A percentile compares a stretch with the other conserved stretches of the same genome.
Conservation (phyloP, 2,329 filamentous ascomycete species). For the Colletotrichum sp. region DNA sequence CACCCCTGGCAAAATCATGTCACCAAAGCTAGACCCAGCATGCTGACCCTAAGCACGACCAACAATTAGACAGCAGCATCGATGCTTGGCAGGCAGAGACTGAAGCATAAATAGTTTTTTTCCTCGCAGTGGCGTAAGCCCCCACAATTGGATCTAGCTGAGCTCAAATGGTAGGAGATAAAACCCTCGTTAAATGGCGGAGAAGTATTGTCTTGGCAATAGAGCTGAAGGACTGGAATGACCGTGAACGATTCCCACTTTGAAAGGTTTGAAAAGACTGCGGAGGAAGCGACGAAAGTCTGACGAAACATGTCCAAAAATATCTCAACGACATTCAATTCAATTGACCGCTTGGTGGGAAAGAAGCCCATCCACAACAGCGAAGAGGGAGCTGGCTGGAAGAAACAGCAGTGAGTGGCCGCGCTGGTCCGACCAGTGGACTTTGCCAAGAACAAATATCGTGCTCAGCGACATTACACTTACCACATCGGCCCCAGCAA, state of each 20-base stretch:
- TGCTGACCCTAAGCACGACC: not conserved
- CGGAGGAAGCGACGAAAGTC: not conserved
- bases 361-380: not conserved
- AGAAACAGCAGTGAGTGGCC: not conserved
- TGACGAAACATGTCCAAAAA: not conserved
- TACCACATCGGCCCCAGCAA: not conserved
- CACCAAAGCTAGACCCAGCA: not conserved
- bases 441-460: not conserved
- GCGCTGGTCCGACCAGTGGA: not conserved
- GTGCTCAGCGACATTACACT: not conserved
- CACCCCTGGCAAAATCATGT: not conserved
- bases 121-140: not conserved
- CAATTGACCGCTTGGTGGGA: not conserved
- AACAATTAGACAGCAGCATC: not conserved
- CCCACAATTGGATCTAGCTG: not conserved
- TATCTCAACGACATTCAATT: not conserved
- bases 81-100: not conserved
- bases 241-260: not conserved
- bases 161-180: not conserved
- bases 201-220: not conserved
- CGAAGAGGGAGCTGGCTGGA: not conserved
- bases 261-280: not conserved
- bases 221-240: not conserved
- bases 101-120: not conserved
- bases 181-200: not conserved